Conservation (phyloP, 2,329 filamentous ascomycete species). For the Scytalidium sp. region DNA sequence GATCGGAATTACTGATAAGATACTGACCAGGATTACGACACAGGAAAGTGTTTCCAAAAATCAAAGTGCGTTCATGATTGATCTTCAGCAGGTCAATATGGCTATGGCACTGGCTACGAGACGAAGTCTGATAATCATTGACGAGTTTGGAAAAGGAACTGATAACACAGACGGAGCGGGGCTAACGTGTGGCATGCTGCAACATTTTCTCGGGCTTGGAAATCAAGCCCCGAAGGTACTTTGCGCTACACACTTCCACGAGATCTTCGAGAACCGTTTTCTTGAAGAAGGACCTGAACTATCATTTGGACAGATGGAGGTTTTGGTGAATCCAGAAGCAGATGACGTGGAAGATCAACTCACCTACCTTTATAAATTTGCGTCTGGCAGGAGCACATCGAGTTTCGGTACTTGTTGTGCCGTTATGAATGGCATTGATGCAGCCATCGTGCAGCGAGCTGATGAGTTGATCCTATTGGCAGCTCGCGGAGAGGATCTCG, state of each 20-base stretch:
- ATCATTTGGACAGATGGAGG: slow-evolving; percentile 68
- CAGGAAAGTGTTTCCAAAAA: slow-evolving; percentile 57
- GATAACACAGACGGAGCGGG: slow-evolving; percentile 56
- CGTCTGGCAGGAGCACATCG: slow-evolving; percentile 65
- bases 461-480: slow-evolving; percentile 68
- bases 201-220: slow-evolving; percentile 50
- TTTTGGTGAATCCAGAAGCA: slow-evolving; percentile 54
- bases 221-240: slow-evolving; percentile 52
- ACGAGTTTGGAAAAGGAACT: slow-evolving; percentile 79
- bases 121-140: slow-evolving; percentile 80
- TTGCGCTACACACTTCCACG: slow-evolving; percentile 63
- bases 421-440: slow-evolving; percentile 78
- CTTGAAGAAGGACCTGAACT: slow-evolving; percentile 50
- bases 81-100: slow-evolving; percentile 82
- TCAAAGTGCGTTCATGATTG: slow-evolving; percentile 68
- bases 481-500: slow-evolving; percentile 72
- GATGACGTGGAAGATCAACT: slow-evolving; percentile 57
- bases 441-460: slow-evolving; percentile 69
- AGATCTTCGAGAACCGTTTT: slow-evolving; percentile 67
- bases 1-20: slow-evolving; percentile 89
- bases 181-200: slow-evolving; percentile 53
- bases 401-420: slow-evolving; percentile 89
- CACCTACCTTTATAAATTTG: slow-evolving; percentile 71
- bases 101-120: slow-evolving; percentile 71
- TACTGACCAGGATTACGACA: slow-evolving; percentile 81